phyloP scores from a whole-genome alignment of 257 asterid species.

The Anisodus acutangulus region DNA sequence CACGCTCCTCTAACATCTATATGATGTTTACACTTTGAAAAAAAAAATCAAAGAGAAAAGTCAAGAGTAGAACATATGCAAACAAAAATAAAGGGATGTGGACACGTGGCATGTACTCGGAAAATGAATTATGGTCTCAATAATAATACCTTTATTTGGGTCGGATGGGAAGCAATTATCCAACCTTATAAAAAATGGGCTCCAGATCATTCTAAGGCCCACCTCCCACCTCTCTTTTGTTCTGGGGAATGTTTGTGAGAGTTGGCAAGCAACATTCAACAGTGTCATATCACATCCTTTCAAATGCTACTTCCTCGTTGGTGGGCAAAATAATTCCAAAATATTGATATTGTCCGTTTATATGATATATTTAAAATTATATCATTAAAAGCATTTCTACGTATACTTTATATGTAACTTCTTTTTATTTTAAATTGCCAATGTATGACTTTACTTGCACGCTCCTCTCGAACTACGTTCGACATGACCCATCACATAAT shows the following conservation, averaged over 20 bases:
- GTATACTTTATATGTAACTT: too few relatives aligned
- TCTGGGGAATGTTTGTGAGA: slow-evolving; percentile 23
- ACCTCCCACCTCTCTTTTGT: not conserved
- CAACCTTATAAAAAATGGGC: not conserved
- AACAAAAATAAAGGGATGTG: not conserved
- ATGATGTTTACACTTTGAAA: not conserved
- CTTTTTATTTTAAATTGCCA: too few relatives aligned
- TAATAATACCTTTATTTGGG: slow-evolving; percentile 18
- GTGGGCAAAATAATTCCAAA: too few relatives aligned
- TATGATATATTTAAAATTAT: too few relatives aligned
- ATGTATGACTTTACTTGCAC: too few relatives aligned
- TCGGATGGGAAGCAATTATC: slow-evolving; percentile 1
- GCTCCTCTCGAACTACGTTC: too few relatives aligned
- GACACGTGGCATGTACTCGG: slow-evolving; percentile 5
- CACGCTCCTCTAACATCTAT: not conserved
- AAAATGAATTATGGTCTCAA: not conserved
- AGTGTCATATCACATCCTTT: not conserved
- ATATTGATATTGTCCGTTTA: too few relatives aligned
- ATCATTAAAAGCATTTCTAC: too few relatives aligned
- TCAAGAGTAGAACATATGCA: not conserved
- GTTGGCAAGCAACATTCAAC: slow-evolving; percentile 6
- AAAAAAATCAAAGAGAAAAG: not conserved
- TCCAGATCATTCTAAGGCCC: slow-evolving; percentile 17
- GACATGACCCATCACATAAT: too few relatives aligned
- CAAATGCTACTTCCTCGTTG: not conserved